Percentiles rank a stretch among this genome's conserved stretches.
Evolutionary conservation across 2,329 filamentous ascomycete species (phyloP).

Genomic region (Aspergillus proliferans): DNA sequence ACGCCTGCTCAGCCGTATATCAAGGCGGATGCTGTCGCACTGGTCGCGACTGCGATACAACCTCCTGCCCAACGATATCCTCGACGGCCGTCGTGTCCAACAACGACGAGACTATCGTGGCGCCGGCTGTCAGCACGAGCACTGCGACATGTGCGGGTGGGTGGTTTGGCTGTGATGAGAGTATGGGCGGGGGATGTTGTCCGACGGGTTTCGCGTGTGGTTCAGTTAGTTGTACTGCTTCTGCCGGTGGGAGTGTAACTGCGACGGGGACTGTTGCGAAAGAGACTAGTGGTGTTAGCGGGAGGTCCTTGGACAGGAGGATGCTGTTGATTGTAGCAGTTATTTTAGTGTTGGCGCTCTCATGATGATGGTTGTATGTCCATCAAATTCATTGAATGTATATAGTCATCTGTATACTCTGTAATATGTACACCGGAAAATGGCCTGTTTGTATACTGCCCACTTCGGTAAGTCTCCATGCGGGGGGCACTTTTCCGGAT

Average conservation of each 20-base stretch:
- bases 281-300: constrained; percentile 19
- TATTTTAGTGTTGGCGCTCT: neutral
- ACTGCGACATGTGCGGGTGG: constrained; percentile 61
- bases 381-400: too few species aligned
- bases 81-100: constrained; percentile 60
- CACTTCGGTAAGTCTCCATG: neutral
- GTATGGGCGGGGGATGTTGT: constrained; percentile 75
- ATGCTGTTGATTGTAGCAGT: constrained; percentile 2
- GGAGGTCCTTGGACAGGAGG: constrained; percentile 1
- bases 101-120: constrained; percentile 61
- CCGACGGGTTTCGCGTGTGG: constrained; percentile 71
- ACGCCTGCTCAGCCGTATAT: constrained; percentile 78
- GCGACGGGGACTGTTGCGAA: constrained; percentile 49
- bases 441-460: neutral
- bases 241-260: constrained; percentile 37
- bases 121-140: constrained; percentile 45
- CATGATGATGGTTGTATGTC: too few species aligned
- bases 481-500: neutral
- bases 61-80: constrained; percentile 64
- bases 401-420: too few species aligned
- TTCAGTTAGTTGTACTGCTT: constrained; percentile 58
- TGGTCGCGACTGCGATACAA: constrained; percentile 74
- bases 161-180: constrained; percentile 67
- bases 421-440: too few species aligned
- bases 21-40: constrained; percentile 81